Evolutionary conservation across 2,329 filamentous ascomycete genomes (phyloP).

Genomic region (Arthrobotrys megalospora): DNA sequence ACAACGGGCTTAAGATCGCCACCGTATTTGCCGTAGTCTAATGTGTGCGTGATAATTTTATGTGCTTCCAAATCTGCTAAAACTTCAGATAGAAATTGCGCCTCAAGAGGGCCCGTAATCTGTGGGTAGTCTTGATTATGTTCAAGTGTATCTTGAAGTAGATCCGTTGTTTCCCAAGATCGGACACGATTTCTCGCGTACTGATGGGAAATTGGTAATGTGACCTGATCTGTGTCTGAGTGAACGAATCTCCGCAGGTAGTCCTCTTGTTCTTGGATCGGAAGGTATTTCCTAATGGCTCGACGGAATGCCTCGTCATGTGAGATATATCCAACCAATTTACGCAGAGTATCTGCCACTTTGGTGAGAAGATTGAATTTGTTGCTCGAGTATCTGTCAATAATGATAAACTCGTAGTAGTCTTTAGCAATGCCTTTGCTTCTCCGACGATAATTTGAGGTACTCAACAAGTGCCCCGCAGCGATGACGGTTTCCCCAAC

Average conservation of each 20-base stretch:
- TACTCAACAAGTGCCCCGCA: background rate
- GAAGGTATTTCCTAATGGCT: background rate
- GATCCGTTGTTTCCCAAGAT: background rate
- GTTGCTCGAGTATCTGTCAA: background rate
- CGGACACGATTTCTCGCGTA: constrained; percentile 1
- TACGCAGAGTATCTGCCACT: background rate
- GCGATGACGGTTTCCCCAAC: background rate
- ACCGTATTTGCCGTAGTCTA: background rate
- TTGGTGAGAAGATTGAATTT: background rate
- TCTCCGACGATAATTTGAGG: background rate
- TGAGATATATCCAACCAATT: background rate
- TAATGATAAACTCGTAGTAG: background rate
- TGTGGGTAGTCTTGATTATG: background rate
- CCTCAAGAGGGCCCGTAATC: background rate
- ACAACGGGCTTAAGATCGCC: background rate
- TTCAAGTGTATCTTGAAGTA: background rate
- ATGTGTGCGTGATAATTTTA: background rate
- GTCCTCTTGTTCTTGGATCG: background rate
- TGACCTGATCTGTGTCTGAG: too few relatives aligned
- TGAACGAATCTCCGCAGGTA: background rate
- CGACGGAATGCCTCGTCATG: background rate
- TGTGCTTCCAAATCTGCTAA: background rate
- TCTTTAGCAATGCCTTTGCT: background rate
- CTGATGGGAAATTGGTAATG: background rate
- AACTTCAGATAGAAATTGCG: background rate